phyloP scores from a whole-genome alignment of 306 rosid species.

The Prunus campanulata region DNA sequence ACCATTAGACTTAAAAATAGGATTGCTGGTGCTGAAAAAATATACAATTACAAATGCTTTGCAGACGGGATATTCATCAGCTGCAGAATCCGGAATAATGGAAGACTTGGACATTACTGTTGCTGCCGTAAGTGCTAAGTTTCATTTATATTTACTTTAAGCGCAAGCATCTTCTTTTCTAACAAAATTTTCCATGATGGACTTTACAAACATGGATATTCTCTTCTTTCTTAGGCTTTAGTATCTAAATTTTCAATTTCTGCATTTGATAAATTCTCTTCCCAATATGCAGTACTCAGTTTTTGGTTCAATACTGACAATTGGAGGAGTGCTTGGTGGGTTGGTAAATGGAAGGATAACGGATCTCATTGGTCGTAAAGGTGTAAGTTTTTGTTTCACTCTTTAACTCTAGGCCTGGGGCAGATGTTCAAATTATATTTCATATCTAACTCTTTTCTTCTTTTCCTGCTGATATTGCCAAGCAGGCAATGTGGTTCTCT shows the following conservation, averaged over 20 bases:
- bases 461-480: neutral
- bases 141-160: neutral
- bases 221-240: neutral
- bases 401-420: neutral
- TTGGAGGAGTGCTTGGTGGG: conserved; percentile 44
- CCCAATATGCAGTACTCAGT: conserved; percentile 22
- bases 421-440: neutral
- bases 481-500: conserved; percentile 35
- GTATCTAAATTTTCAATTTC: neutral
- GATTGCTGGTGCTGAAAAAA: too few species aligned
- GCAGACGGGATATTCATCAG: conserved; percentile 38
- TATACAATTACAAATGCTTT: neutral
- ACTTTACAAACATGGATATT: too few species aligned
- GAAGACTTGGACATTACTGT: conserved; percentile 36
- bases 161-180: neutral
- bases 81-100: conserved; percentile 31
- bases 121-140: conserved; percentile 17
- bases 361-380: conserved; percentile 38
- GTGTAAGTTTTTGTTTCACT: conserved; percentile 23
- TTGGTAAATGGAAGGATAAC: conserved; percentile 29
- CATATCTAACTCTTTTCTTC: neutral
- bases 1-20: too few species aligned
- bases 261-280: neutral
- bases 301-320: conserved; percentile 15
- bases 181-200: too few species aligned